These are phyloP conservation scores for Xylogone sp. DNA, from an alignment of 2,329 filamentous ascomycete genomes.

Conservation along the genomic window DNA sequence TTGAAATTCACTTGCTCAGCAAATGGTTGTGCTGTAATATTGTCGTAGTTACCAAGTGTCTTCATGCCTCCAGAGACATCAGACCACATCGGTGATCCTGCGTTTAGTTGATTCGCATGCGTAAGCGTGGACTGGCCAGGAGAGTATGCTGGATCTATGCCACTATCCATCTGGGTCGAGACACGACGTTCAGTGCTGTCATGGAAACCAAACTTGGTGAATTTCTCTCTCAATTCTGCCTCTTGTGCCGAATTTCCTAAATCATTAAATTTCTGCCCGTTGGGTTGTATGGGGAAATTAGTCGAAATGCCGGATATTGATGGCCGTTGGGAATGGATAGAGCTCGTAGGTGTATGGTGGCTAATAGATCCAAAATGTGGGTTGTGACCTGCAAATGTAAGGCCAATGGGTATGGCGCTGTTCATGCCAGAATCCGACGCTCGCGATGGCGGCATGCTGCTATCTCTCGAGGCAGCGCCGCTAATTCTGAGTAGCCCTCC, in stretches of 20 bases:
- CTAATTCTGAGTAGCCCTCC: slow-evolving; percentile 41
- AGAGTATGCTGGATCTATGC: slow-evolving; percentile 17
- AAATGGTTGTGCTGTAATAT: slow-evolving; percentile 20
- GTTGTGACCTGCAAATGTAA: slow-evolving; percentile 17
- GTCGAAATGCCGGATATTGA: slow-evolving; percentile 39
- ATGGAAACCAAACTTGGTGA: slow-evolving; percentile 21
- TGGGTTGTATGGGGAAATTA: slow-evolving; percentile 45
- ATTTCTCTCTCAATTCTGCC: slow-evolving; percentile 22
- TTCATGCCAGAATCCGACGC: slow-evolving; percentile 42
- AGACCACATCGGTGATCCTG: slow-evolving; percentile 22
- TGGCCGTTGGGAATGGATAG: slow-evolving; percentile 44
- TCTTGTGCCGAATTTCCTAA: slow-evolving; percentile 16
- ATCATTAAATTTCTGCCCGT: slow-evolving; percentile 28
- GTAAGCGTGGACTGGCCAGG: slow-evolving; percentile 20
- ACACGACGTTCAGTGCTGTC: slow-evolving; percentile 17
- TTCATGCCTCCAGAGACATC: slow-evolving; percentile 20
- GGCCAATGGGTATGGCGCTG: slow-evolving; percentile 7
- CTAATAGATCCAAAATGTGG: slow-evolving; percentile 23
- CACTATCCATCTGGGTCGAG: slow-evolving; percentile 16
- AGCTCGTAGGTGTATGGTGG: slow-evolving; percentile 37
- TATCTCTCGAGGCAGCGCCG: slow-evolving; percentile 46
- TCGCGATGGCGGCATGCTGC: slow-evolving; percentile 52
- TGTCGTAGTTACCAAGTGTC: slow-evolving; percentile 17
- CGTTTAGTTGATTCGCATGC: slow-evolving; percentile 17
- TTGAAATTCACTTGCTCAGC: slow-evolving; percentile 25